Evolutionary conservation across 208 protist species (phyloP).

Genomic region (Trypanosomatidae sp.): DNA sequence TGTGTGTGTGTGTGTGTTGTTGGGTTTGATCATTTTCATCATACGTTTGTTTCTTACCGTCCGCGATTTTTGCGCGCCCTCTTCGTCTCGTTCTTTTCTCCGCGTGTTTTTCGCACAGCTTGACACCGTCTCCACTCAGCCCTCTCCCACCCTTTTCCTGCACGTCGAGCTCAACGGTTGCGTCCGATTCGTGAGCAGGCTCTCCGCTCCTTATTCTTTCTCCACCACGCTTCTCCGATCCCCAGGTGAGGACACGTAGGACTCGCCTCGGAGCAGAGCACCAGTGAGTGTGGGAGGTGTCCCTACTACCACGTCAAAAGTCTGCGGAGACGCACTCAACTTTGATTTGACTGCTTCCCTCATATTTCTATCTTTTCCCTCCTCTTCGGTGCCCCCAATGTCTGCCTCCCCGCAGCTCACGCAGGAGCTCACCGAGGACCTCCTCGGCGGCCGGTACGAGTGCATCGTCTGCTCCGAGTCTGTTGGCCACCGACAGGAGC

Average conservation of each 20-base stretch:
- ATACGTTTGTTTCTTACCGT: neutral
- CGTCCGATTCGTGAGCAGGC: neutral
- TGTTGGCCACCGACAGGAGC: conserved; percentile 39
- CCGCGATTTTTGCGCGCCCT: neutral
- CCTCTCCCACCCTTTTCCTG: neutral
- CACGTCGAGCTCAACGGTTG: neutral
- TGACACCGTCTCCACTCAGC: neutral
- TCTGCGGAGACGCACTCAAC: neutral
- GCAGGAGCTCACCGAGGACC: conserved; percentile 46
- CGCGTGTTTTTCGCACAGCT: neutral
- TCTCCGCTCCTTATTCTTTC: neutral
- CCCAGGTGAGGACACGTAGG: neutral
- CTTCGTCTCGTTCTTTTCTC: neutral
- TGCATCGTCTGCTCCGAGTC: conserved; percentile 72
- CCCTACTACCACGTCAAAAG: neutral
- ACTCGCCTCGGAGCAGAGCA: neutral
- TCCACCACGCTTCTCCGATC: neutral
- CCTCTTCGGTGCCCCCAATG: conserved; percentile 3
- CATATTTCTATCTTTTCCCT: neutral
- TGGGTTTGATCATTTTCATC: neutral
- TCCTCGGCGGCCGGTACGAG: conserved; percentile 54
- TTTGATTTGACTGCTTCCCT: neutral
- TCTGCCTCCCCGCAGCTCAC: conserved; percentile 30
- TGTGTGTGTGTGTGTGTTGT: neutral
- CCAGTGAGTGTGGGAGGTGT: neutral